phyloP scores from a whole-genome alignment of 257 asterid genomes.

The Gentiana straminea region DNA sequence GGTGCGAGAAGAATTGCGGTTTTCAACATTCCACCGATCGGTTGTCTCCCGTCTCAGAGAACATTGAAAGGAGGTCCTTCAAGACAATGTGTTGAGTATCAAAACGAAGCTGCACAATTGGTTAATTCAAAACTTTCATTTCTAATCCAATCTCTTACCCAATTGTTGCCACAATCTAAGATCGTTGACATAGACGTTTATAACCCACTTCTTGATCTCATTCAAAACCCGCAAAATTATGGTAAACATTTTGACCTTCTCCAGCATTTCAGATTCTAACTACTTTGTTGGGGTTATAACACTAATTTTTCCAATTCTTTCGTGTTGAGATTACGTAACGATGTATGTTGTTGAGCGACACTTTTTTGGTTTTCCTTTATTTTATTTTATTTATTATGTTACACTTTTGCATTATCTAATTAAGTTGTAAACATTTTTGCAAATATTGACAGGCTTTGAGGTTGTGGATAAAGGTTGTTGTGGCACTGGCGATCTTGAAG shows the following conservation, averaged over 20 bases:
- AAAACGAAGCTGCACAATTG: constrained; percentile 28
- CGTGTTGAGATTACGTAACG: no score
- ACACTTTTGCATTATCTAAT: neutral
- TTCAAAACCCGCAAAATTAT: constrained; percentile 17
- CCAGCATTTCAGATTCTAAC: neutral
- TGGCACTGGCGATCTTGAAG: constrained; percentile 28
- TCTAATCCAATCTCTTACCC: constrained; percentile 11
- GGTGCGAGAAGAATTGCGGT: constrained; percentile 36
- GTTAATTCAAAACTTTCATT: constrained; percentile 24
- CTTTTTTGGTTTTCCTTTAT: no score
- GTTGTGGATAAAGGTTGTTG: constrained; percentile 33
- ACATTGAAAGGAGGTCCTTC: constrained; percentile 27
- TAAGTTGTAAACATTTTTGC: neutral
- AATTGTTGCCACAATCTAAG: constrained; percentile 13
- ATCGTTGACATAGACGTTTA: constrained; percentile 17
- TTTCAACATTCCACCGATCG: constrained; percentile 33
- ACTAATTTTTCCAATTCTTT: no score
- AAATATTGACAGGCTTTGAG: constrained; percentile 21
- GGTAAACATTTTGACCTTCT: constrained; percentile 9
- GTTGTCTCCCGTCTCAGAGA: constrained; percentile 44
- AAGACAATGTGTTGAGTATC: constrained; percentile 17
- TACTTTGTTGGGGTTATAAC: neutral
- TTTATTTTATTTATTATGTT: no score
- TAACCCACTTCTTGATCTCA: constrained; percentile 21
- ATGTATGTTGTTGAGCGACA: no score